Percentiles rank a stretch among this genome's conserved stretches.
Conservation (phyloP, 2,329 filamentous ascomycete genomes). For the Ceratocystiopsis brevicomis region DNA sequence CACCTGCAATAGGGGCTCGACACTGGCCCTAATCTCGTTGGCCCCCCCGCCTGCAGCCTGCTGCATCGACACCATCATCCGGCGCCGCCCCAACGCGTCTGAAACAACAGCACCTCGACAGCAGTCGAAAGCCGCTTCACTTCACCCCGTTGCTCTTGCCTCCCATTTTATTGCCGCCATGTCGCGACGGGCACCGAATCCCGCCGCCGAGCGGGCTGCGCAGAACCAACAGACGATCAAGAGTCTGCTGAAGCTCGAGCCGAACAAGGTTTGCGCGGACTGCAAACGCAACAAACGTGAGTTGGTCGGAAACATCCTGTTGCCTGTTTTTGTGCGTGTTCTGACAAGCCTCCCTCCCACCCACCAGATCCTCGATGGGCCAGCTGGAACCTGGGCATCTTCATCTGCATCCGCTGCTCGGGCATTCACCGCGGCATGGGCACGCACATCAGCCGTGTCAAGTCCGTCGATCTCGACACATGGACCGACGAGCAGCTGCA, state of each 20-base stretch:
- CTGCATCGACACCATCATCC: too few relatives aligned
- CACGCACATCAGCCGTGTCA: slow-evolving; percentile 94
- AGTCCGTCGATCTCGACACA: slow-evolving; percentile 91
- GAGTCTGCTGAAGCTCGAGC: slow-evolving; percentile 79
- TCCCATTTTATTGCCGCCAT: slow-evolving; percentile 23
- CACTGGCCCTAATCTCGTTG: too few relatives aligned
- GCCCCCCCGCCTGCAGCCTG: too few relatives aligned
- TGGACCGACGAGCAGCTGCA: slow-evolving; percentile 98
- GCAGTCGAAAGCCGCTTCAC: too few relatives aligned
- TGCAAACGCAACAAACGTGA: slow-evolving; percentile 97
- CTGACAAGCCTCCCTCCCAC: too few relatives aligned
- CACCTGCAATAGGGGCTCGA: too few relatives aligned
- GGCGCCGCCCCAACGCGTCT: too few relatives aligned
- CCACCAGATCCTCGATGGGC: slow-evolving; percentile 87
- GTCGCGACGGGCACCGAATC: slow-evolving; percentile 62
- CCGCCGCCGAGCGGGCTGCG: slow-evolving; percentile 69
- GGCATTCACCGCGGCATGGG: slow-evolving; percentile 98
- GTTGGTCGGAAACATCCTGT: slow-evolving; percentile 14
- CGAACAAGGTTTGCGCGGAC: slow-evolving; percentile 93
- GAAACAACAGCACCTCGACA: too few relatives aligned
- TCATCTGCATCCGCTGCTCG: slow-evolving; percentile 94
- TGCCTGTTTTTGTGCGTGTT: too few relatives aligned
- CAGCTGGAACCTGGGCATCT: slow-evolving; percentile 94
- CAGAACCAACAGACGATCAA: slow-evolving; percentile 92
- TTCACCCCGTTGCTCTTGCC: too few relatives aligned